phyloP scores from a whole-genome alignment of 768 basidiomycete species.

The Hygrophoropsis aurantiaca region DNA sequence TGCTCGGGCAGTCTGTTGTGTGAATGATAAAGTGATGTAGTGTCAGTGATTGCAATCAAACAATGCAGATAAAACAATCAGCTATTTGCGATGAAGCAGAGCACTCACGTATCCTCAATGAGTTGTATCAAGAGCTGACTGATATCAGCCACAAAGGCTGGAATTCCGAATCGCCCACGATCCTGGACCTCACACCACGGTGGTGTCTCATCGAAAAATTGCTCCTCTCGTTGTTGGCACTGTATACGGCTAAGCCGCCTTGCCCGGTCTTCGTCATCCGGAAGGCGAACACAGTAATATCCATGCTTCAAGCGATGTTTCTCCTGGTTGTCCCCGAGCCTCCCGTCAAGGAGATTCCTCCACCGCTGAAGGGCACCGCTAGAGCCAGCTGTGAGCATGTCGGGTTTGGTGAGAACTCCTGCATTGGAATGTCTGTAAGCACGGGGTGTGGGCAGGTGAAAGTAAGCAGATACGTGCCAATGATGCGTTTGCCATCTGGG shows the following conservation, averaged over 20 bases:
- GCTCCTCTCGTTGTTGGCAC: constrained; percentile 34
- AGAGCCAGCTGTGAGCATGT: constrained; percentile 47
- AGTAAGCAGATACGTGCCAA: constrained; percentile 40
- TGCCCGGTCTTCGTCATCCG: constrained; percentile 55
- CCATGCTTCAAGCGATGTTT: constrained; percentile 49
- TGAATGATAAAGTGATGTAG: background rate
- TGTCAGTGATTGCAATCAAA: background rate
- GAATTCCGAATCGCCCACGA: constrained; percentile 53
- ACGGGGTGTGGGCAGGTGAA: background rate
- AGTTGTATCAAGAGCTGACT: constrained; percentile 50
- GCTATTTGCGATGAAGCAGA: no score
- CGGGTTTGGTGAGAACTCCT: constrained; percentile 76
- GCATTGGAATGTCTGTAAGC: background rate
- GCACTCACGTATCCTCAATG: constrained; percentile 53
- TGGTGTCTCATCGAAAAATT: constrained; percentile 45
- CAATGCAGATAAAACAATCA: no score
- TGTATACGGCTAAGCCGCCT: constrained; percentile 34
- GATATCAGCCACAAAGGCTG: constrained; percentile 49
- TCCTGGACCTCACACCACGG: constrained; percentile 56
- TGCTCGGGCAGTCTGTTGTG: constrained; percentile 48
- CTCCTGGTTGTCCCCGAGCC: constrained; percentile 5
- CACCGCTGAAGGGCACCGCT: constrained; percentile 42
- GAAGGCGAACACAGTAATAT: constrained; percentile 67
- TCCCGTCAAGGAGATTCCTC: constrained; percentile 53
- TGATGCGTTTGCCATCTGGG: constrained; percentile 55